phyloP scores from a whole-genome alignment of 2,329 filamentous ascomycete genomes.

The Aureobasidium sp. region DNA sequence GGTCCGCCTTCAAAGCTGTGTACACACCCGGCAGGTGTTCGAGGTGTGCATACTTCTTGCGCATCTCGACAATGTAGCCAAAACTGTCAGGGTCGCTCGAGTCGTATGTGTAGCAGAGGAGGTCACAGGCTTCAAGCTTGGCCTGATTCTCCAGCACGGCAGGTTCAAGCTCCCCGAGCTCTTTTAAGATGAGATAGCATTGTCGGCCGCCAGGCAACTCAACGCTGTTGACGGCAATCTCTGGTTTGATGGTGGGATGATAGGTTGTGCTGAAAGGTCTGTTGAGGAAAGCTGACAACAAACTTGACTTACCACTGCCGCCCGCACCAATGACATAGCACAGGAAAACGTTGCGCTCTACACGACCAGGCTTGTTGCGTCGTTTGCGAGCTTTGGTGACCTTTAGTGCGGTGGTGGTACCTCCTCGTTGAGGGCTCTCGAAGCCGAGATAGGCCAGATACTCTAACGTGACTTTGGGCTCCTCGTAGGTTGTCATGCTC shows the following conservation, averaged over 20 bases:
- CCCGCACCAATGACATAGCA: constrained; percentile 87
- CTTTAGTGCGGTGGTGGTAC: constrained; percentile 78
- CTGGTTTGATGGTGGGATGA: constrained; percentile 89
- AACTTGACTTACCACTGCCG: constrained; percentile 80
- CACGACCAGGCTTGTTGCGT: constrained; percentile 70
- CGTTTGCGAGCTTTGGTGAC: constrained; percentile 88
- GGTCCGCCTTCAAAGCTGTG: constrained; percentile 87
- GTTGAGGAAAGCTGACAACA: constrained; percentile 86
- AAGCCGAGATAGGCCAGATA: constrained; percentile 96
- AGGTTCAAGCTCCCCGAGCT: constrained; percentile 90
- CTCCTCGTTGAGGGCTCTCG: constrained; percentile 66
- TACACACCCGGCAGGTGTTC: constrained; percentile 89
- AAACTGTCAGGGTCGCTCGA: constrained; percentile 96
- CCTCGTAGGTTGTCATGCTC: constrained; percentile 99
- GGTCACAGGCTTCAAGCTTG: constrained; percentile 86
- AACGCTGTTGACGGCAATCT: constrained; percentile 90
- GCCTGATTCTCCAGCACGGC: constrained; percentile 87
- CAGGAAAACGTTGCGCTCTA: constrained; percentile 89
- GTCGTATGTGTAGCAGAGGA: constrained; percentile 94
- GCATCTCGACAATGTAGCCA: constrained; percentile 76
- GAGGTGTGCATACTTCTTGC: constrained; percentile 71
- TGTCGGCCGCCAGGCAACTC: constrained; percentile 94
- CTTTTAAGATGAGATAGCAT: constrained; percentile 91
- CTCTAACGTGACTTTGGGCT: constrained; percentile 88
- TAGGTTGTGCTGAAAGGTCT: constrained; percentile 78